Evolutionary conservation across 139 green algal species (phyloP).

Genomic region (Auxenochlorella protothecoides): DNA sequence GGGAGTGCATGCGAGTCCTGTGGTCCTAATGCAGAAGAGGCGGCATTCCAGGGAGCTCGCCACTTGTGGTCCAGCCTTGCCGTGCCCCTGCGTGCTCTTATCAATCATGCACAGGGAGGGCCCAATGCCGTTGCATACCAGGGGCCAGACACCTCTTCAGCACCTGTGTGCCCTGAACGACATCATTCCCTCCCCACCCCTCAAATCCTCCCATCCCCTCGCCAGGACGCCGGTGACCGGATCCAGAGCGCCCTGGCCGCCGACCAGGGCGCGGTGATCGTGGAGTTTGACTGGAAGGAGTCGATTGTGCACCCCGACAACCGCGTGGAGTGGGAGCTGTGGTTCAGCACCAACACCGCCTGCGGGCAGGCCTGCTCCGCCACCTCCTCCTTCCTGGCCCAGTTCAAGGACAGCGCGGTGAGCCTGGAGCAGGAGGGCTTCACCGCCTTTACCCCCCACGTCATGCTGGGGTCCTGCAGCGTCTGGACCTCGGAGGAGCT

Average conservation of each 20-base stretch:
- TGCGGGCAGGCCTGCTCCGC: conserved; percentile 50
- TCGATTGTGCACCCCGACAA: conserved; percentile 46
- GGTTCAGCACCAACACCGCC: conserved; percentile 50
- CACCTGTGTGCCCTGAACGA: too few species aligned
- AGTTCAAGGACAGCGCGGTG: conserved; percentile 31
- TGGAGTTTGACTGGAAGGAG: conserved; percentile 62
- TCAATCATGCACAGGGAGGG: too few species aligned
- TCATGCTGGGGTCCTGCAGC: conserved; percentile 47
- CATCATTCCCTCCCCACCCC: too few species aligned
- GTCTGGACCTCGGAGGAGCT: conserved; percentile 5
- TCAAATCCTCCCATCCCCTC: background rate
- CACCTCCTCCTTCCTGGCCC: conserved; percentile 37
- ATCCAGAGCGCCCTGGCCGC: conserved; percentile 37
- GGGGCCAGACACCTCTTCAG: too few species aligned
- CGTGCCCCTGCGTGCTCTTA: too few species aligned
- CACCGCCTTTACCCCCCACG: conserved; percentile 57
- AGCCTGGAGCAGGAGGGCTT: conserved; percentile 36
- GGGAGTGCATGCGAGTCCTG: too few species aligned
- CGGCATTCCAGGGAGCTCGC: too few species aligned
- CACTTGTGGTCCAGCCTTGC: too few species aligned
- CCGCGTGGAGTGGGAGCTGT: conserved; percentile 63
- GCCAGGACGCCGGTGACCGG: conserved; percentile 26
- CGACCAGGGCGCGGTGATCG: conserved; percentile 20
- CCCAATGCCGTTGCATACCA: too few species aligned
- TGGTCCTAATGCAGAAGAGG: too few species aligned